Evolutionary conservation across 345 rosid genomes (phyloP).

Genomic region (Mangifera indica): DNA sequence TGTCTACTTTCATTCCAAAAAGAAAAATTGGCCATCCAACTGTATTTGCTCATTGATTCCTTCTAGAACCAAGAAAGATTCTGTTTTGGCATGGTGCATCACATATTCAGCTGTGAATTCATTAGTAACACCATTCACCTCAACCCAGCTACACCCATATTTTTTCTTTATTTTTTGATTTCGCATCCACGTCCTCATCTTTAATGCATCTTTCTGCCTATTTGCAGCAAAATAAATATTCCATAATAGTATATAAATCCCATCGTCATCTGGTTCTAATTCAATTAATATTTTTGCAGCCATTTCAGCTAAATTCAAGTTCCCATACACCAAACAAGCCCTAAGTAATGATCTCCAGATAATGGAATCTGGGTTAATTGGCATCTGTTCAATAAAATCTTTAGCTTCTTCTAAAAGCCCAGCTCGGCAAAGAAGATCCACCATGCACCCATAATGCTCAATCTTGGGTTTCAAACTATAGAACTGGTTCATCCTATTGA

Average conservation of each 20-base stretch:
- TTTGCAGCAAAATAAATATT: slow-evolving; percentile 25
- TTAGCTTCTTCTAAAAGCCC: slow-evolving; percentile 34
- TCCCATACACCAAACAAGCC: slow-evolving; percentile 29
- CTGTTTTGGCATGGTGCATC: slow-evolving; percentile 2
- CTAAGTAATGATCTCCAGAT: slow-evolving; percentile 36
- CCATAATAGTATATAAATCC: slow-evolving; percentile 25
- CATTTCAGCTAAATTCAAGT: slow-evolving; percentile 25
- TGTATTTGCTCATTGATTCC: slow-evolving; percentile 9
- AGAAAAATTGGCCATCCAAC: background rate
- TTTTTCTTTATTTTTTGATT: slow-evolving; percentile 24
- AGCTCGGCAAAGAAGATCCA: slow-evolving; percentile 41
- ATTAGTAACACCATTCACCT: slow-evolving; percentile 27
- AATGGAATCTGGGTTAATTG: slow-evolving; percentile 27
- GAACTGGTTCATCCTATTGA: slow-evolving; percentile 27
- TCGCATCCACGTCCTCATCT: slow-evolving; percentile 29
- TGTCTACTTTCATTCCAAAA: background rate
- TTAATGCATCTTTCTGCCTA: slow-evolving; percentile 21
- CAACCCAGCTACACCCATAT: slow-evolving; percentile 39
- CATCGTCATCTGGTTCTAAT: slow-evolving; percentile 28
- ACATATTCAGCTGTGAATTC: slow-evolving; percentile 31
- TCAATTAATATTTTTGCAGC: slow-evolving; percentile 26
- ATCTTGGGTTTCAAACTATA: slow-evolving; percentile 32
- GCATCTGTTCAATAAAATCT: slow-evolving; percentile 21
- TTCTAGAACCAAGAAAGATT: slow-evolving; percentile 12
- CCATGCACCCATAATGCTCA: slow-evolving; percentile 38